Base-by-base conservation (phyloP, 306 rosid genomes). In the Begonia peltatifolia region DNA sequence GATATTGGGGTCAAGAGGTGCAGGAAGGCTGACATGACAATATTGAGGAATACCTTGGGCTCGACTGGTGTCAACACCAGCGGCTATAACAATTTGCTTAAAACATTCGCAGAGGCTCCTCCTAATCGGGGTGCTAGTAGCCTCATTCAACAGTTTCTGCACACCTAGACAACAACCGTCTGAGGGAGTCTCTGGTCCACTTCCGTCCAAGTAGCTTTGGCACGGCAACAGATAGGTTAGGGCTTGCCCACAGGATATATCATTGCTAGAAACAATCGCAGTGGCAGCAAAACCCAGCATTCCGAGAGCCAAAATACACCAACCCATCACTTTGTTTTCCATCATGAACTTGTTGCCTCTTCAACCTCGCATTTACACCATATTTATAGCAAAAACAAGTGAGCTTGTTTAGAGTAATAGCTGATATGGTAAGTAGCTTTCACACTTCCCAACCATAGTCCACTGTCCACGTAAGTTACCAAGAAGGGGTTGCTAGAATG, bases 1-100 rank as follows among this genome's bases (percentile, higher is more conserved):
- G 1, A 57, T 18, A 0, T 38, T n/a, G 14, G 74, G 79, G 41
- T 68, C 71, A 3, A 68, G 52, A 14, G 74, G 71, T 6, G 68
- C 12, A 12, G 49, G 15, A 23, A 44, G 13, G 10, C 16, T 3
- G 50, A 68, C 25, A 0, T 64, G 11, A 68, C 75, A 74, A 1
- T 13, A 6, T 1, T 48, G 10, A 12, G 65, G 56, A n/a, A 68
- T 20, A 8, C 17, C 4, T 4, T 15, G 14, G 5, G 60, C 50
- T 57, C 67, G 64, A 0, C 50, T 56, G 9, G 11, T 52, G 18
- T 48, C 44, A 9, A 68, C 6, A 7, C 14, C 12, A 8, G 41
- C 0, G 1, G n/a, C 16, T 7, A 16, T 8, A 8, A 70, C 71
- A 1, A 61, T 58, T 1, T 25, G 18, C 25, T 59, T 60, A 12